These are phyloP conservation scores for Scheffersomyces amazonensis DNA, from an alignment of 805 yeast species.

Conservation along the genomic window DNA sequence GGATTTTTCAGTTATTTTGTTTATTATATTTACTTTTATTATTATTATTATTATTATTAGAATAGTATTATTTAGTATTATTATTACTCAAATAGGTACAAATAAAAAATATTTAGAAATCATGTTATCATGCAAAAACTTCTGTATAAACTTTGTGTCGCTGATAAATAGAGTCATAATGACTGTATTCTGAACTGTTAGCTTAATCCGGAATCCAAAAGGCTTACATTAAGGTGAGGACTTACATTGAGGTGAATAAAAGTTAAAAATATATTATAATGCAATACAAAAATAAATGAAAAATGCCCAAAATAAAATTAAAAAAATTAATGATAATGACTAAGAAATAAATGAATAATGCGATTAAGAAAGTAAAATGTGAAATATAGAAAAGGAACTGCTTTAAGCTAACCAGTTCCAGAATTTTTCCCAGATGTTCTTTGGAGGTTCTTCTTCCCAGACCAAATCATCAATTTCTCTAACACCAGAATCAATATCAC, in stretches of 20 bases:
- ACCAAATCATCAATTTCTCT: slow-evolving; percentile 58
- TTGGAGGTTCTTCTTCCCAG: slow-evolving; percentile 56
- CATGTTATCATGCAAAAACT: too few species aligned
- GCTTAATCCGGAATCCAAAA: too few species aligned
- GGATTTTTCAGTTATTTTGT: background rate
- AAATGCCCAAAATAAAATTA: background rate
- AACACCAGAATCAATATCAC: slow-evolving; percentile 69
- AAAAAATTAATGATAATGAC: background rate
- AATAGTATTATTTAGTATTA: too few species aligned
- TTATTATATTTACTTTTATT: background rate
- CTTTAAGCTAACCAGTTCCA: slow-evolving; percentile 40
- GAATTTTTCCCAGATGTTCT: slow-evolving; percentile 51
- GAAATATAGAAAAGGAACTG: background rate
- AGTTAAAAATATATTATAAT: too few species aligned
- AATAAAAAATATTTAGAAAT: too few species aligned
- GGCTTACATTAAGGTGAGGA: too few species aligned
- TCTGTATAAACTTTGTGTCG: too few species aligned
- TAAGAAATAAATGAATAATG: too few species aligned
- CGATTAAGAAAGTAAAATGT: background rate
- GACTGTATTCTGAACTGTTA: too few species aligned
- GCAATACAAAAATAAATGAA: background rate
- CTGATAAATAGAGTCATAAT: too few species aligned
- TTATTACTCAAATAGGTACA: too few species aligned
- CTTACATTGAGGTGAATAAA: too few species aligned
- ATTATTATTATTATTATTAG: background rate